phyloP scores from a whole-genome alignment of 768 basidiomycete species.

The Pleurotus djamor region DNA sequence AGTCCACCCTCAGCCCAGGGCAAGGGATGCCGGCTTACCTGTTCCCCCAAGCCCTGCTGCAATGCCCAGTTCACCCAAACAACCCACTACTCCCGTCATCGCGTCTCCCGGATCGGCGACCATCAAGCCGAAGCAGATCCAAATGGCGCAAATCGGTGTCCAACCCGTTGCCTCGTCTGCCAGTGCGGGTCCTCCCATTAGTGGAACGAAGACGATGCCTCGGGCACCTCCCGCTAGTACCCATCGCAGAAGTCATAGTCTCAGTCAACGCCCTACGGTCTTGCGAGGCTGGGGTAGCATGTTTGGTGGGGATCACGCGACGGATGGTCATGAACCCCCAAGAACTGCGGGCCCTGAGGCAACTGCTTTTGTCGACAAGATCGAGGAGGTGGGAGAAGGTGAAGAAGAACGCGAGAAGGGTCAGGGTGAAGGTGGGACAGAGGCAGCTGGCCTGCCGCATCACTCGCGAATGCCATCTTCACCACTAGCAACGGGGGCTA shows the following conservation, averaged over 20 bases:
- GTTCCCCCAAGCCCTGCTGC: slow-evolving; percentile 24
- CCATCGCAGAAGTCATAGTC: slow-evolving; percentile 80
- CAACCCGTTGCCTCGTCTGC: background rate
- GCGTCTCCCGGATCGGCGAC: slow-evolving; percentile 31
- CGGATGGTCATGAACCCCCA: slow-evolving; percentile 49
- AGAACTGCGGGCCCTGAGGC: slow-evolving; percentile 69
- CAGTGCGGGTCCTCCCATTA: slow-evolving; percentile 18
- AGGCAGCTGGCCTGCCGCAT: slow-evolving; percentile 16
- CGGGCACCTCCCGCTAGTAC: slow-evolving; percentile 76
- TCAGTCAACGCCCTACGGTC: slow-evolving; percentile 69
- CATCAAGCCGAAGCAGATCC: slow-evolving; percentile 17
- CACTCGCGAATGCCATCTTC: slow-evolving; percentile 15
- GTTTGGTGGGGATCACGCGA: slow-evolving; percentile 45
- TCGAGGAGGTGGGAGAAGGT: slow-evolving; percentile 25
- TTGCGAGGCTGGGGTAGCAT: slow-evolving; percentile 58
- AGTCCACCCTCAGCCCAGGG: slow-evolving; percentile 56
- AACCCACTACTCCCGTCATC: background rate
- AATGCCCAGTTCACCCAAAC: slow-evolving; percentile 1
- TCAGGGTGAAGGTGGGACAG: slow-evolving; percentile 20
- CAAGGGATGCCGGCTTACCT: slow-evolving; percentile 59
- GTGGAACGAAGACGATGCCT: slow-evolving; percentile 34
- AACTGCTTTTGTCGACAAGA: slow-evolving; percentile 46
- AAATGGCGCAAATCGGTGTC: slow-evolving; percentile 9
- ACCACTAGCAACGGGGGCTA: slow-evolving; percentile 58
- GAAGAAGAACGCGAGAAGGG: slow-evolving; percentile 28